phyloP scores from a whole-genome alignment of 2,329 filamentous ascomycete genomes.

The Sporothrix phasma region DNA sequence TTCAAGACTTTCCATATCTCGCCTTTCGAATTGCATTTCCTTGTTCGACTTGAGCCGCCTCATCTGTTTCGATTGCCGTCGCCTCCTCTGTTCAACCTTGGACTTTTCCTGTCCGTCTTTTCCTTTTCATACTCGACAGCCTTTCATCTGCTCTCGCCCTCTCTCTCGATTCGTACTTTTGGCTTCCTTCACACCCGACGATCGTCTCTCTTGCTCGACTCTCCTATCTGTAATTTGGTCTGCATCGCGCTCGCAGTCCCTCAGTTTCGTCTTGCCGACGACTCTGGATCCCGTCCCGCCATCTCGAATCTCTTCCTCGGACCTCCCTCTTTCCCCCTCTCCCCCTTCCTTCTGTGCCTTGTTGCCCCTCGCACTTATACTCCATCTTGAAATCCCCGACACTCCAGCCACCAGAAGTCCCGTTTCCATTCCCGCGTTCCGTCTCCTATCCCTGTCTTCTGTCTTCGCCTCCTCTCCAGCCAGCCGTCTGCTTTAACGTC shows the following conservation, averaged over 20 bases:
- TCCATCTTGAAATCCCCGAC: background rate
- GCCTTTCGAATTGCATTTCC: background rate
- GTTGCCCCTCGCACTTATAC: background rate
- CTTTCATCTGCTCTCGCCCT: conserved; percentile 4
- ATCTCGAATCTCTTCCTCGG: background rate
- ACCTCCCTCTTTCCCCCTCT: background rate
- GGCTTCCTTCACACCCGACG: background rate
- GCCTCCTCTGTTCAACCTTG: conserved; percentile 17
- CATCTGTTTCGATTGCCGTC: conserved; percentile 20
- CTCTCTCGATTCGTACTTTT: conserved; percentile 10
- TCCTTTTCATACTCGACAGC: background rate
- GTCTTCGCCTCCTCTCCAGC: background rate
- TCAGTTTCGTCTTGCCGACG: conserved; percentile 3
- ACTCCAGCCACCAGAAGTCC: background rate
- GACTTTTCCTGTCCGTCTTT: conserved; percentile 6
- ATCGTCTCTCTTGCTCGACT: conserved; percentile 8
- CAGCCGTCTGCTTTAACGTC: background rate
- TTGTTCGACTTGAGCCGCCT: conserved; percentile 23
- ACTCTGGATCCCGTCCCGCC: conserved; percentile 2
- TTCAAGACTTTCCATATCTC: background rate
- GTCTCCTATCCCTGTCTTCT: conserved; percentile 8
- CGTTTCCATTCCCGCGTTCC: background rate
- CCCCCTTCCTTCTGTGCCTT: background rate
- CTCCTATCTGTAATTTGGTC: conserved; percentile 2
- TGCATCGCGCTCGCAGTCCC: background rate